These are phyloP conservation scores for Coriolopsis trogii DNA, from an alignment of 1,284 basidiomycete species.

Conservation along the genomic window DNA sequence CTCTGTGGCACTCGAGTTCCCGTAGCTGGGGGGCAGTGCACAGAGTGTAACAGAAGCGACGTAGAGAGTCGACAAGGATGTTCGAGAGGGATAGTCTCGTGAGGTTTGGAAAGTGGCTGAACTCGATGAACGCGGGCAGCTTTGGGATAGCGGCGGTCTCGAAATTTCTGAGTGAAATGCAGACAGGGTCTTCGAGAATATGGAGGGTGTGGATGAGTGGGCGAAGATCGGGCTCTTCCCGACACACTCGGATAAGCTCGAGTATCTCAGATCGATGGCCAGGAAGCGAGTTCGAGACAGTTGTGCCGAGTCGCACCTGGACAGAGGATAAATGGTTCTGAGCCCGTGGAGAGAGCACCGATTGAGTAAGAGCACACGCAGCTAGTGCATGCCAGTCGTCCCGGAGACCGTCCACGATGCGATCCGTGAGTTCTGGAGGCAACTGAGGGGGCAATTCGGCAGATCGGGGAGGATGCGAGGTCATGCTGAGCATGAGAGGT, in stretches of 20 bases:
- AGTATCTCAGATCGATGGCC: not conserved
- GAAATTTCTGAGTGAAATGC: too few species aligned
- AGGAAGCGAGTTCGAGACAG: too few species aligned
- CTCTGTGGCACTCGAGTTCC: too few species aligned
- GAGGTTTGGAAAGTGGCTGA: not conserved
- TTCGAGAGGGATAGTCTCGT: constrained; percentile 1
- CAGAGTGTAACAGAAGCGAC: not conserved
- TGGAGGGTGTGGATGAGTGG: not conserved
- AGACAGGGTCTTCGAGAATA: not conserved
- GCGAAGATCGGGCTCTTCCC: not conserved
- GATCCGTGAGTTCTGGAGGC: constrained; percentile 3
- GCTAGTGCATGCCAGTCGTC: constrained; percentile 8
- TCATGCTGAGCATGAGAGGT: too few species aligned
- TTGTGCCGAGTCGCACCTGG: not conserved
- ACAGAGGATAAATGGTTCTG: constrained; percentile 1
- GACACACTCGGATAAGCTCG: not conserved
- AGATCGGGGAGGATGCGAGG: not conserved
- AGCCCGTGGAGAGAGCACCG: not conserved
- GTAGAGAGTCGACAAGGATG: not conserved
- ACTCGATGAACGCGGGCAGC: not conserved
- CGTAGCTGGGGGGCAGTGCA: constrained; percentile 4
- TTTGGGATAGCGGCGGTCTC: not conserved
- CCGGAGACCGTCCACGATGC: constrained; percentile 9
- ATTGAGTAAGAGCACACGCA: not conserved
- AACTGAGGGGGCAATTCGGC: not conserved